phyloP scores from a whole-genome alignment of 495 filamentous ascomycete species.

The Aspergillus panamensis region DNA sequence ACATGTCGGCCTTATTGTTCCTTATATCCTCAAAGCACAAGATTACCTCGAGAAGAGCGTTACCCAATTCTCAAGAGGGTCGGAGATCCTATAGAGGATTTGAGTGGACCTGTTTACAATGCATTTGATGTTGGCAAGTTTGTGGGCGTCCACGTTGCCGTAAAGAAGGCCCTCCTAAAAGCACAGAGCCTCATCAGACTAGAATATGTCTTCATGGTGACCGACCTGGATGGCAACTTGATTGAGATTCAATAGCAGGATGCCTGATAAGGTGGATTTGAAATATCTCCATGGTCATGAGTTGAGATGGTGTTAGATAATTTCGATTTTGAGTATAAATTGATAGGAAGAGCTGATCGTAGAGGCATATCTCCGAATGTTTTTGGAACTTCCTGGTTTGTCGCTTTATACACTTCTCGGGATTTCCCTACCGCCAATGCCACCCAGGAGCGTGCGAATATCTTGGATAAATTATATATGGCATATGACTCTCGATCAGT shows the following conservation, averaged over 20 bases:
- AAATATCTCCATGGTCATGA: not conserved
- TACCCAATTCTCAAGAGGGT: conserved; percentile 3
- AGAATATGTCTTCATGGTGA: conserved; percentile 2
- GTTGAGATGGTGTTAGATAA: not conserved
- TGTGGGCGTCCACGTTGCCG: conserved; percentile 6
- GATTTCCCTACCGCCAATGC: too few species aligned
- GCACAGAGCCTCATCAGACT: conserved; percentile 6
- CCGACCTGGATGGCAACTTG: conserved; percentile 8
- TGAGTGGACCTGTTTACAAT: conserved; percentile 7
- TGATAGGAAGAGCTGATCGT: too few species aligned
- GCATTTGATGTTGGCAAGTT: conserved; percentile 11
- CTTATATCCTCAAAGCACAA: conserved; percentile 11
- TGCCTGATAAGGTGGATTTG: not conserved
- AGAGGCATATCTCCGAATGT: too few species aligned
- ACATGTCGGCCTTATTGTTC: conserved; percentile 9
- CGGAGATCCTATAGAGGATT: not conserved
- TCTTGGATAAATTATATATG: too few species aligned
- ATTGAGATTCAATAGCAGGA: conserved; percentile 14
- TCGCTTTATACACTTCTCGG: too few species aligned
- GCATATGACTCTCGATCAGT: too few species aligned
- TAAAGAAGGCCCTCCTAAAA: conserved; percentile 10
- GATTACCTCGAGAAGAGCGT: conserved; percentile 4
- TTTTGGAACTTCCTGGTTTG: too few species aligned
- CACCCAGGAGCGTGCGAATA: too few species aligned
- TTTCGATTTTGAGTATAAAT: not conserved